Percentiles rank a stretch among this genome's conserved stretches.
phyloP scores from a whole-genome alignment of 768 basidiomycete genomes.

The Auricularia cornea region DNA sequence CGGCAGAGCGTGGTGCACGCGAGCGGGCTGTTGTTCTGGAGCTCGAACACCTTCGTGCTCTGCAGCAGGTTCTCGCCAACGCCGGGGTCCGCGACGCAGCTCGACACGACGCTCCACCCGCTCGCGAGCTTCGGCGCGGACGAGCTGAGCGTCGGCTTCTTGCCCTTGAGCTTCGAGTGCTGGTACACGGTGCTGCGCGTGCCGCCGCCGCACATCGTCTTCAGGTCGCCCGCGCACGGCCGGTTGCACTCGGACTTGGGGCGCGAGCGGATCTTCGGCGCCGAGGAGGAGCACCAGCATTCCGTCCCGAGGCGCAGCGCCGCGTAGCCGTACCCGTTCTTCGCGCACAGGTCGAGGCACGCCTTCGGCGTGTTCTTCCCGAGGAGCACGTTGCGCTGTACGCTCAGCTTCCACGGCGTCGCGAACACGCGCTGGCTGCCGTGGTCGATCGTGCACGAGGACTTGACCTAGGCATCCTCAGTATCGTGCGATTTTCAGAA shows the following conservation, averaged over 20 bases:
- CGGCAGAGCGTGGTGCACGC: not conserved
- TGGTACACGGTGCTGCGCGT: not conserved
- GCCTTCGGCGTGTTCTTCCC: not conserved
- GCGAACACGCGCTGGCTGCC: not conserved
- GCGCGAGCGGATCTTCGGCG: not conserved
- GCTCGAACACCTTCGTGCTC: not conserved
- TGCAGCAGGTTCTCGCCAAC: not conserved
- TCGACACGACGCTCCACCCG: not conserved
- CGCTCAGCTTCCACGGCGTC: not conserved
- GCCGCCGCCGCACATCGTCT: not conserved
- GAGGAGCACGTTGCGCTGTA: not conserved
- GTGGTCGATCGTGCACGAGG: not conserved
- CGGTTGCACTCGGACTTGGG: not conserved
- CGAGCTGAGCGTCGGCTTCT: not conserved
- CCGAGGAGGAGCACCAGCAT: not conserved
- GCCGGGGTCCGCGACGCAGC: not conserved
- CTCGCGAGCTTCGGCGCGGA: not conserved
- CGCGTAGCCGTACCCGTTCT: not conserved
- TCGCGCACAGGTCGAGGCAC: not conserved
- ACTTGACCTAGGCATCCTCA: not conserved
- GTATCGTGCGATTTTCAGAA: too few species aligned
- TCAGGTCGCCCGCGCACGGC: not conserved
- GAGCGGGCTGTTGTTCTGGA: not conserved
- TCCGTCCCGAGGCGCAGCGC: not conserved
- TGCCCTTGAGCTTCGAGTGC: not conserved